Evolutionary conservation across 768 basidiomycete species (phyloP), one percentile per base, ranked within the genome.

Genomic region (Boletus rubropictus): DNA sequence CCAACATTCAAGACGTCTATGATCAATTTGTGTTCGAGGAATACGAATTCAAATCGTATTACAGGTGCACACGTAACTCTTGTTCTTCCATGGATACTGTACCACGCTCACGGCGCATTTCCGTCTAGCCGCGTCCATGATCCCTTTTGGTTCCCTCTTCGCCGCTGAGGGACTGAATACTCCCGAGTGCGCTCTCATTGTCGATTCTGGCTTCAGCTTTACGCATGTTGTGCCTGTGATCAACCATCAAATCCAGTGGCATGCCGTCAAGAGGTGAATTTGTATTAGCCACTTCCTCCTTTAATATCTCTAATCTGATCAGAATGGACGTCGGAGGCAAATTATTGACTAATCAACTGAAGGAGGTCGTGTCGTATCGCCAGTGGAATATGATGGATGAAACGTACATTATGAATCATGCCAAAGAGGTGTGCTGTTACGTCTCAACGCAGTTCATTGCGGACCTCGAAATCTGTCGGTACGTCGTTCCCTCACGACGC

Each of bases 331-430:
- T 96, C 15, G 94, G 95, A 42, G 95, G 94, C 39, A 96, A 98
- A 69, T 76, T 98, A 9, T 67, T 98, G 48, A 97, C 94, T 21
- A 97, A 98, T 67, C 89, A 95, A 42, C 77, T 98, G 20, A 96
- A 96, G 62, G 89, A 94, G 61, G 76, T 94, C 37, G 80, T 94
- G 5, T 95, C 92, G 11, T 97, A 88, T 65, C 83, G 95, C 36
- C 94, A 97, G 62, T 97, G 90, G 89, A 90, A 97, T 65, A 91
- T 97, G 89, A 93, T 94, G 84, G 92, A 96, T 59, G 86, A 97
- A 65, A 94, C 91, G 3, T 81, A 86, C 64, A 87, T 97, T 61
- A 84, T 96, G 74, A 93, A 95, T 69, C 79, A 86, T 58, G 86
- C 91, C 58, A 93, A 95, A 66, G 92, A 97, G 66, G 66, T 79